Base-by-base conservation (phyloP, 495 filamentous ascomycete genomes). In the Penicillium manginii region DNA sequence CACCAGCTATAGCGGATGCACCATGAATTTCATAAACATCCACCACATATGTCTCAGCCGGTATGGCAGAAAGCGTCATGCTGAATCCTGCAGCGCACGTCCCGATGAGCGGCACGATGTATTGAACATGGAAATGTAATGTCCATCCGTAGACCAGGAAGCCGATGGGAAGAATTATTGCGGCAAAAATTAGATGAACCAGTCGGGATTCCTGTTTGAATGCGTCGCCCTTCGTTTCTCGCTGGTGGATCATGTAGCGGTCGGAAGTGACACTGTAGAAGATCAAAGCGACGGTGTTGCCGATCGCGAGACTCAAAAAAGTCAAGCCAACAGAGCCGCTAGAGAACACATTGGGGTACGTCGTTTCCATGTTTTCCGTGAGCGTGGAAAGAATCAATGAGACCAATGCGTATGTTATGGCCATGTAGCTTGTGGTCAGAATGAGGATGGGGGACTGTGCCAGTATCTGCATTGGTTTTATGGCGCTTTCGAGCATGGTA, bases 101-200 rank as follows among this genome's bases (percentile, higher is more conserved):
- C 39, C 54, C 54, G 45, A 57, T 50, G 19, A 57, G 45, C 11
- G 54, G 54, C 19, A 50, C 54, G 19, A 57, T 45, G 22, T 50
- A 57, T 57, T 57, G 54, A 33, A 57, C 31, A 37, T 57, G 54
- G 29, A 37, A 57, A 22, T 39, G 10, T 4, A 57, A 46, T 19
- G 54, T 57, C 54, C 54, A 57, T 22, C 54, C 54, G 31, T 49
- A 57, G 43, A 57, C 21, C 19, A 57, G 29, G 32, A 50, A 50
- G 31, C 45, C 54, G 4, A 26, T 4, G 7, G 23, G 23, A 26
- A 26, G 23, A 50, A 50, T 50, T 26, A 26, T 26, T 26, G 23
- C 23, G 1, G 23, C 23, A 26, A 26, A 26, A 26, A 26, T 26
- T 26, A 26, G 23, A 26, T 26, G 23, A 26, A 26, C 3, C 23